phyloP scores from a whole-genome alignment of 2,329 filamentous ascomycete species.

The Lachnellula suecica region DNA sequence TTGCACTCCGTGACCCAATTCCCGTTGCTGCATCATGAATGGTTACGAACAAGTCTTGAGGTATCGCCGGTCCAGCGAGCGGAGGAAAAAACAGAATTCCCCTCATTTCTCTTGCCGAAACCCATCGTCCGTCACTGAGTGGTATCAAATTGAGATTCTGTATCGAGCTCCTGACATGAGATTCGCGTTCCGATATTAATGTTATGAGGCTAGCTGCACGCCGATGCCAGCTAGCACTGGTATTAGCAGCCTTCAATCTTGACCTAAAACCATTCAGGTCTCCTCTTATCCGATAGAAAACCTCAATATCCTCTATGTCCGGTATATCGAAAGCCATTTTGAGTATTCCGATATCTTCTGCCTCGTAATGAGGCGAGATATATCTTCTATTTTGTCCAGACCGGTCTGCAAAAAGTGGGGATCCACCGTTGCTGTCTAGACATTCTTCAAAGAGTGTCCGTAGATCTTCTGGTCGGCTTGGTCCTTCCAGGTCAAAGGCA shows the following conservation, averaged over 20 bases:
- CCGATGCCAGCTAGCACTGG: conserved; percentile 7
- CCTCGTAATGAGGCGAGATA: conserved; percentile 10
- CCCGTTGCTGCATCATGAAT: conserved; percentile 2
- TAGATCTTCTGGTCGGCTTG: background rate
- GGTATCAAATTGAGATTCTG: conserved; percentile 5
- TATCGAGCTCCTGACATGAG: conserved; percentile 1
- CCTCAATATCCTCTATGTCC: conserved; percentile 10
- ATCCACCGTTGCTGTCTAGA: background rate
- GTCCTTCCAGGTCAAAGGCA: background rate
- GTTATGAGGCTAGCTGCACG: conserved; percentile 12
- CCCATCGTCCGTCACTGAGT: conserved; percentile 12
- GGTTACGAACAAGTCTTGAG: conserved; percentile 8
- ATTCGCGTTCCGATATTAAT: conserved; percentile 4
- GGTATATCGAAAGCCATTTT: background rate
- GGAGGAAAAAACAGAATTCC: conserved; percentile 7
- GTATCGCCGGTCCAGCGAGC: conserved; percentile 4
- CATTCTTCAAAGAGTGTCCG: conserved; percentile 2
- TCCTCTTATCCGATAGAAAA: conserved; percentile 12
- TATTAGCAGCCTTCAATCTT: conserved; percentile 3
- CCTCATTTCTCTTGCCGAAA: background rate
- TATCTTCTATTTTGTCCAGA: conserved; percentile 8
- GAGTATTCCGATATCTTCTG: conserved; percentile 5
- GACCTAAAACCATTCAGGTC: conserved; percentile 10
- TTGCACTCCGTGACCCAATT: conserved; percentile 3
- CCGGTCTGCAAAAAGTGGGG: conserved; percentile 11